Conservation (phyloP, 345 rosid species). For the Firmiana major region DNA sequence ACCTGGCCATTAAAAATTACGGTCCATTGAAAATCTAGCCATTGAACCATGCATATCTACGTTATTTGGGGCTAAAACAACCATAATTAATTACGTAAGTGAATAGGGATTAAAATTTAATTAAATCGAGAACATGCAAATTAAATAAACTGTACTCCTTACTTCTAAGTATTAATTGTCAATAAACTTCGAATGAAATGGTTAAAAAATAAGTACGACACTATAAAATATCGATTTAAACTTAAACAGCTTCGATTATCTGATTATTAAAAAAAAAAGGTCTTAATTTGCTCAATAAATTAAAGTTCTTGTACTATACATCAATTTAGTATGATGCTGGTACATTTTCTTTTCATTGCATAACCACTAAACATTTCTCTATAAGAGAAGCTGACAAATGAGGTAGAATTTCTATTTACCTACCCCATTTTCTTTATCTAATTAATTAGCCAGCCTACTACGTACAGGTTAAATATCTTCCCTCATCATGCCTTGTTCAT, state of each 20-base stretch:
- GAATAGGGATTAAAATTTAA: background rate
- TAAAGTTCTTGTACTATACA: background rate
- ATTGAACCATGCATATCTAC: background rate
- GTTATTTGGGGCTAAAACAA: background rate
- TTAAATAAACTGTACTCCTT: background rate
- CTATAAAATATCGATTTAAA: no score
- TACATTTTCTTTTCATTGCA: background rate
- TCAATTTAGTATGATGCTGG: background rate
- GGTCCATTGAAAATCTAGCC: background rate
- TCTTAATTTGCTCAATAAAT: background rate
- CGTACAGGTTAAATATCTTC: background rate
- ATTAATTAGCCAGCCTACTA: background rate
- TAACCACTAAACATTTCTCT: background rate
- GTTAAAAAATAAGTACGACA: no score
- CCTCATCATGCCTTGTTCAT: background rate
- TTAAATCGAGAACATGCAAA: background rate
- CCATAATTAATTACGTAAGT: background rate
- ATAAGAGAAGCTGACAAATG: background rate
- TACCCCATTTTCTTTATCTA: constrained; percentile 9
- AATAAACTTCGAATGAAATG: no score
- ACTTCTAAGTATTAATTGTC: no score
- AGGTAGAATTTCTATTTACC: background rate
- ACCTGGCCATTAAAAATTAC: no score
- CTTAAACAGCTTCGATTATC: no score
- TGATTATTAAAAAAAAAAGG: background rate